Evolutionary conservation across 768 basidiomycete genomes (phyloP).

Genomic region (Lentinus brumalis): DNA sequence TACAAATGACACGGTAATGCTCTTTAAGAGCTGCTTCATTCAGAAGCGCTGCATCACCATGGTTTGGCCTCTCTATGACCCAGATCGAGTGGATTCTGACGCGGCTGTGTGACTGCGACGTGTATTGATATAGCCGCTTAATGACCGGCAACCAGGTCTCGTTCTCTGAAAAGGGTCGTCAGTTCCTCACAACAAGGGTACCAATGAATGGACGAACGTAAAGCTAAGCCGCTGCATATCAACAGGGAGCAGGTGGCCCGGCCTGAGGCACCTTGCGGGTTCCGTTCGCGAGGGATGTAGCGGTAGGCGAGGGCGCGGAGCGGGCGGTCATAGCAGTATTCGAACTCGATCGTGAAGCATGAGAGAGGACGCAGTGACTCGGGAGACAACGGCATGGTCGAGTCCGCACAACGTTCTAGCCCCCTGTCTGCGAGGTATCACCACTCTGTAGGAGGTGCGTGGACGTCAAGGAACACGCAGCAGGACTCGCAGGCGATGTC

Average conservation of each 20-base stretch:
- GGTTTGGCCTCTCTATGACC: conserved; percentile 5
- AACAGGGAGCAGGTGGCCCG: background rate
- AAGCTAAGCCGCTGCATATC: background rate
- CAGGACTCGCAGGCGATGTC: too few species aligned
- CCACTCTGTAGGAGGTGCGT: too few species aligned
- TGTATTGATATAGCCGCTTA: background rate
- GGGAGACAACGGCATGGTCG: background rate
- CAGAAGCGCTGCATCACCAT: conserved; percentile 3
- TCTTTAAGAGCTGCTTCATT: background rate
- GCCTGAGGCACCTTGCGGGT: background rate
- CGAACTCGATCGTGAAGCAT: background rate
- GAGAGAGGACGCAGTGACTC: background rate
- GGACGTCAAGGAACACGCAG: background rate
- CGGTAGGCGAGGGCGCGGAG: background rate
- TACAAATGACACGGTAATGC: conserved; percentile 4
- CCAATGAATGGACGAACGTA: background rate
- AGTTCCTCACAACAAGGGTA: background rate
- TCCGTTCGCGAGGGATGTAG: background rate
- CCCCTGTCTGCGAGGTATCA: too few species aligned
- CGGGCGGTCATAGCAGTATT: background rate
- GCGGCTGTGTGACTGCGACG: background rate
- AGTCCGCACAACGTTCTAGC: background rate
- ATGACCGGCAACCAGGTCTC: conserved; percentile 5
- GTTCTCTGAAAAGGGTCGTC: background rate
- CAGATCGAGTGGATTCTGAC: conserved; percentile 3